A percentile compares a stretch with the other conserved stretches of the same genome.
phyloP scores from a whole-genome alignment of 139 green algal genomes.

The Micractinium sp. region DNA sequence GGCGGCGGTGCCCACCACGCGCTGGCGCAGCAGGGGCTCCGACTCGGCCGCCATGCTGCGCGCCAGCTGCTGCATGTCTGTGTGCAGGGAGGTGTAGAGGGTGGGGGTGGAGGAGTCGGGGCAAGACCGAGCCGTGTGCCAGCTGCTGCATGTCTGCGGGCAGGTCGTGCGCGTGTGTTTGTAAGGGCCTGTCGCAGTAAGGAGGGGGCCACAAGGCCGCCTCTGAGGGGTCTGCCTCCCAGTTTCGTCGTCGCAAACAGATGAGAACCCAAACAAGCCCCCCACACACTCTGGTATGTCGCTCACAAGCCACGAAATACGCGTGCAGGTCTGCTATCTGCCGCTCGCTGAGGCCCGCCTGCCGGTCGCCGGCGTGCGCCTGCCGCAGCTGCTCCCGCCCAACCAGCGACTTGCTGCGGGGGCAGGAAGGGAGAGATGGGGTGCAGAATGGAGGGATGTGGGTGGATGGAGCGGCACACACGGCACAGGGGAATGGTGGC shows the following conservation, averaged over 20 bases:
- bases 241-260: too few species aligned
- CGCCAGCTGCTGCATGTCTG: slow-evolving; percentile 38
- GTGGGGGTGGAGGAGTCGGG: background rate
- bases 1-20: slow-evolving; percentile 65
- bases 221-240: too few species aligned
- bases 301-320: slow-evolving; percentile 61
- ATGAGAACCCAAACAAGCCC: too few species aligned
- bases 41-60: background rate
- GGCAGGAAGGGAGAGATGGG: background rate
- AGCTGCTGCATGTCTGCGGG: background rate
- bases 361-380: slow-evolving; percentile 51
- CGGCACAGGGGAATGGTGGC: too few species aligned
- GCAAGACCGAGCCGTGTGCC: too few species aligned
- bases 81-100: too few species aligned
- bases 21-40: slow-evolving; percentile 22
- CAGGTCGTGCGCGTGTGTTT: too few species aligned
- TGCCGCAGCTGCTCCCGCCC: slow-evolving; percentile 46
- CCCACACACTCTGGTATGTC: too few species aligned
- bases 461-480: background rate
- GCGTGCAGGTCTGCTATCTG: slow-evolving; percentile 68
- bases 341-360: slow-evolving; percentile 49
- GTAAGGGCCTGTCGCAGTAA: too few species aligned
- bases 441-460: background rate
- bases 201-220: too few species aligned
- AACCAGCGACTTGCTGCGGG: slow-evolving; percentile 55